Evolutionary conservation across 768 basidiomycete genomes (phyloP), one percentile per base, ranked within the genome.

Genomic region (Cubamyces lactineus): DNA sequence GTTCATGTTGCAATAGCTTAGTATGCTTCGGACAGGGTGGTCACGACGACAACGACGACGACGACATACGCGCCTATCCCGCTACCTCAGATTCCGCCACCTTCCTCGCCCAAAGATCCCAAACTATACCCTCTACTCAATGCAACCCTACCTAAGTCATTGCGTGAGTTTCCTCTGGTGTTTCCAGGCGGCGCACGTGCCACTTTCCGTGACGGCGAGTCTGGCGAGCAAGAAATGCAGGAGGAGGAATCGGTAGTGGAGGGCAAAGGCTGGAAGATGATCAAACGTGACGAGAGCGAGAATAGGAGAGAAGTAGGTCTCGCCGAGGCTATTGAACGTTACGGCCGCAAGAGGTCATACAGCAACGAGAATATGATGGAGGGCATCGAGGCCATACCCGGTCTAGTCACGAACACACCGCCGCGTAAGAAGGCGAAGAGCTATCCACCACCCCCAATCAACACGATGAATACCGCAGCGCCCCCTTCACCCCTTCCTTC

Each of bases 1-100:
- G 13, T n/a, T n/a, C 11, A 16, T 42, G 28, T 59, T 15, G 16
- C 26, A 12, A 42, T 41, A 38, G 49, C 34, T 45, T 38, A 23
- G 55, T 50, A 43, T 21, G 48, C 41, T 48, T 61, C 57, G 34
- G 66, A 40, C 71, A 94, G 92, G 56, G 91, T 94, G 69, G 88
- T 92, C 68, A 94, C 92, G 51, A 94, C 90, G n/a, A 94, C 93
- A 1, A 92, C 91, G 0, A 94, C 93, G 1, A 94, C 92, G 1
- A 94, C 93, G 2, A 86, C 88, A 12, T 93, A 94, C 77, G 88
- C 92, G 57, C 92, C 92, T n/a, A 92, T 94, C 64, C 88, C 85
- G 41, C 73, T 94, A 2, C 92, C 92, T 1, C 76, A 87, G 8
- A 75, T 94, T 2, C 91, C 92, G 9, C 76, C 86, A 2, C 91